A percentile compares a stretch with the other conserved stretches of the same genome.
These are phyloP conservation scores for Aspergillus niger DNA, from an alignment of 2,329 filamentous ascomycete species.

Conservation along the genomic window DNA sequence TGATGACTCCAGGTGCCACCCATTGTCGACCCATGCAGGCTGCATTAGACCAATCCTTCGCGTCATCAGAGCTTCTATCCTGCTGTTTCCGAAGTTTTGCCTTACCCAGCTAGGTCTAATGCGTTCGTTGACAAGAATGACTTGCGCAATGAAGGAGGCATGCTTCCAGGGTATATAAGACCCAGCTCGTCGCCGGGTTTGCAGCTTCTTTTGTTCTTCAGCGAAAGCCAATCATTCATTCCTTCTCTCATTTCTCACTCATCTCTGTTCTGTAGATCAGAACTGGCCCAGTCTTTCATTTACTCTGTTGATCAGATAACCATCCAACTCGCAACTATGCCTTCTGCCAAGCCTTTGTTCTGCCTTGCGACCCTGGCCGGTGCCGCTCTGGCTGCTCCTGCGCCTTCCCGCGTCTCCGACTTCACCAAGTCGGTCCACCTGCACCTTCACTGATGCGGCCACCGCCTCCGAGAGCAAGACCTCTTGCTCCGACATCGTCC, in stretches of 20 bases:
- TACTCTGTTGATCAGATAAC: conserved; percentile 9
- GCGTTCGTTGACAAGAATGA: too few species aligned
- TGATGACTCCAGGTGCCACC: neutral
- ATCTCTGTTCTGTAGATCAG: conserved; percentile 9
- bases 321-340: conserved; percentile 4
- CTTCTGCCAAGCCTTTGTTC: conserved; percentile 1
- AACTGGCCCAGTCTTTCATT: conserved; percentile 2
- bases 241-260: neutral
- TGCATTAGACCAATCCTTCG: neutral
- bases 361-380: conserved; percentile 2
- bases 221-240: conserved; percentile 5
- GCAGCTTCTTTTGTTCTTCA: neutral
- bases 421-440: conserved; percentile 9
- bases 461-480: conserved; percentile 6
- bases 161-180: neutral
- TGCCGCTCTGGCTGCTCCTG: conserved; percentile 6
- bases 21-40: neutral
- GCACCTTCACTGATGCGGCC: conserved; percentile 8
- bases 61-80: neutral
- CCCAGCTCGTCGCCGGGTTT: neutral
- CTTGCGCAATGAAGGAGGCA: neutral
- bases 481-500: conserved; percentile 5
- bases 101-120: neutral
- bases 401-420: conserved; percentile 1
- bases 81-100: neutral